Base-by-base conservation (phyloP, 1,284 basidiomycete species). In the Apiotrichum sp. region DNA sequence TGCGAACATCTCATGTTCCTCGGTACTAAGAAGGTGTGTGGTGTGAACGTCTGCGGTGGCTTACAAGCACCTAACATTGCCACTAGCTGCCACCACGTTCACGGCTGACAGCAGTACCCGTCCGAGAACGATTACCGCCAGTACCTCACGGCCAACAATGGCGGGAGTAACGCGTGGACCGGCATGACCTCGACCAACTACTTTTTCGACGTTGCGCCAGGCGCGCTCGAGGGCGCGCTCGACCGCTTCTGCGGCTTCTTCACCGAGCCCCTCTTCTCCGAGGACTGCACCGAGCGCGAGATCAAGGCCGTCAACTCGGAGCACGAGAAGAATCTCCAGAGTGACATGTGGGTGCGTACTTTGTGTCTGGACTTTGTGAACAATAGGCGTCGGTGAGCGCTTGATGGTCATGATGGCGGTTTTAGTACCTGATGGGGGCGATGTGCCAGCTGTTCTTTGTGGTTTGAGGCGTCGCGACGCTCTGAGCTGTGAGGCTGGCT, bases 281-380 rank as follows among this genome's bases (percentile, higher is more conserved):
- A 73, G 61, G 90, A 89, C 14, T 95, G 95, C 73, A 95, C 95
- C 0, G 84, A 88, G 52, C 84, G 96, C 47, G 96, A 99, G 77
- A 84, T 98, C 63, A 93, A 93, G 65, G 96, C 96, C 1, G 96
- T 99, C 39, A 88, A 98, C 72, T 97, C 93, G 1, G 96, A 99
- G 73, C 89, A 98, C 81, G 93, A 92, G 80, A 98, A 98, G 80
- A 98, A 98, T 72, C 82, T 92, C 51, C 95, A 98, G 76, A 80
- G 80, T n/a, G 95, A 98, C 73, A 79, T 87, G 69, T 98, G 93
- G 93, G 68, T 63, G 52, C 64, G 68, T 65, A 5, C 8, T 22
- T 41, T 31, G 36, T 13, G 14, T 35, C 32, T 14, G 33, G 13
- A 14, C 6, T n/a, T 36, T 6, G 35, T 11, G 35, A 36, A 47